Evolutionary conservation across 139 green algal species (phyloP), one percentile per base, ranked within the genome.

Genomic region (Zygnema circumcarinatum): DNA sequence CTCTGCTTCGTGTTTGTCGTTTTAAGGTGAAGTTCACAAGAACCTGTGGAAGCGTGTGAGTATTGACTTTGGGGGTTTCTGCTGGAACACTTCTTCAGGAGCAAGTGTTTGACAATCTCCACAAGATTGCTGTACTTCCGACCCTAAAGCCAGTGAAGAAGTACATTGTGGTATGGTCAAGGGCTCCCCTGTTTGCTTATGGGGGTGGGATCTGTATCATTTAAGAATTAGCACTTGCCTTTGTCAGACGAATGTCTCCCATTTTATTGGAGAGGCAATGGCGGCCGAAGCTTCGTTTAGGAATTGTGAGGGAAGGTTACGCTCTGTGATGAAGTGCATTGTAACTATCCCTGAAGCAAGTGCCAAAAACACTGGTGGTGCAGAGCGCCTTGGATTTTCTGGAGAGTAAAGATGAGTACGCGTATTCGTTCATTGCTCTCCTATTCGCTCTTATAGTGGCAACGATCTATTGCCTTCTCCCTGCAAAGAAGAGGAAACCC

Each of bases 31-130:
- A n/a, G n/a, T n/a, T n/a, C n/a, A n/a, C 2, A 25, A 81, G 39
- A 62, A 25, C 52, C 31, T 11, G 1, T 29, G 1, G 21, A 81
- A 29, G 38, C 7, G 39, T 32, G 40, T 42, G 38, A 33, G 25
- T 42, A 39, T 25, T 85, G 39, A 47, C 36, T 0, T 0, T 0
- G n/a, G 39, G 3, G 22, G 3, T 1, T 38, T 1, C 33, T 38
- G 22, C 39, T 84, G 76, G 3, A 21, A 39, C 29, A 33, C 29
- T 3, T 1, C 21, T 81, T 25, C 80, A 86, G 80, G 80, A 20
- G 21, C 74, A 86, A 81, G 25, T 86, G 1, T 83, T 86, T 86
- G 53, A 86, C 62, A 86, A 47, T 3, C 54, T 86, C 2, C n/a
- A 86, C 80, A 86, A 86, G 54, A 83, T 86, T 2, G 53, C 80